Percentiles rank a stretch among this genome's conserved stretches.
phyloP scores from a whole-genome alignment of 2,329 filamentous ascomycete species.

The Fusarium subglutinans region DNA sequence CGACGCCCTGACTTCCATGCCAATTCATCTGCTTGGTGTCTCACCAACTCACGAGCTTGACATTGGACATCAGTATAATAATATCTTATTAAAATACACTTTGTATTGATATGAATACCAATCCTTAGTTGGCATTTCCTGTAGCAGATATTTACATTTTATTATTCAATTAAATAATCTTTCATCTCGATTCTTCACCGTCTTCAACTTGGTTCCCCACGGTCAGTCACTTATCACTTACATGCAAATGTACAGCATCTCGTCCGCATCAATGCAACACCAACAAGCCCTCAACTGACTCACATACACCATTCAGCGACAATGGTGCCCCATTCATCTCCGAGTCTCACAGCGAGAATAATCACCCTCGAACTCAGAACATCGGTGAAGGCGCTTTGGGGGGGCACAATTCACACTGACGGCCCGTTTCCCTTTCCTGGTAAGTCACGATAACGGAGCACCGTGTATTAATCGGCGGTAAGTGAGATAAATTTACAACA shows the following conservation, averaged over 20 bases:
- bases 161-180: background rate
- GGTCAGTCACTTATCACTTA: background rate
- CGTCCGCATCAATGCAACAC: constrained; percentile 8
- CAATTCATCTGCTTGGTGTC: background rate
- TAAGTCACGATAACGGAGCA: background rate
- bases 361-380: constrained; percentile 16
- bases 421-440: constrained; percentile 14
- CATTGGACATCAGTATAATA: background rate
- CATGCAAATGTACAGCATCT: constrained; percentile 23
- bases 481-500: background rate
- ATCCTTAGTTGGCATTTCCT: rapidly evolving
- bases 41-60: background rate
- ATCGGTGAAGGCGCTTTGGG: constrained; percentile 28
- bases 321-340: constrained; percentile 16
- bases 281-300: constrained; percentile 24
- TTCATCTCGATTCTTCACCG: background rate
- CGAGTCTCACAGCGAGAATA: background rate
- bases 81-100: background rate
- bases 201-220: background rate
- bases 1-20: background rate
- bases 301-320: constrained; percentile 22
- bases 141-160: rapidly evolving
- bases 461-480: background rate
- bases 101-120: background rate
- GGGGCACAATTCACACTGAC: constrained; percentile 12